Evolutionary conservation across 768 basidiomycete genomes (phyloP).

Genomic region (Amanita subjunquillea): DNA sequence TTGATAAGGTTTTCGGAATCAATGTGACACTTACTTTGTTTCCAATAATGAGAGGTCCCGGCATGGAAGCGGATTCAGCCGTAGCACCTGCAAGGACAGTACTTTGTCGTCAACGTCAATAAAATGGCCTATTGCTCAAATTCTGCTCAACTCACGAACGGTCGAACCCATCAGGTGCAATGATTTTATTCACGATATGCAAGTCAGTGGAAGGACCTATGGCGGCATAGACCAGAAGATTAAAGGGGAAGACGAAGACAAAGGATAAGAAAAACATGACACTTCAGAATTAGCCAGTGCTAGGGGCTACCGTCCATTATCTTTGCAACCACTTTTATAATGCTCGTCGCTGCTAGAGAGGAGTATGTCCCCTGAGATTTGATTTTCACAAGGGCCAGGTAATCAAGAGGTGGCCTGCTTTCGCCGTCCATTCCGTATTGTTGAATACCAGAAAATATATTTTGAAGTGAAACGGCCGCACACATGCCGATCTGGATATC

Average conservation of each 20-base stretch:
- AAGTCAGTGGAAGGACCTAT: slow-evolving; percentile 18
- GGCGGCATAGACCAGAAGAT: background rate
- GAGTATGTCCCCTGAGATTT: background rate
- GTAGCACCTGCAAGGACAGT: slow-evolving; percentile 13
- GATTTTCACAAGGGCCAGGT: background rate
- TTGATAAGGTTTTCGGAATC: background rate
- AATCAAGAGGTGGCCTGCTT: background rate
- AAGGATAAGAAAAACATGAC: background rate
- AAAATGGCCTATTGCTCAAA: background rate
- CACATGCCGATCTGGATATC: too few species aligned
- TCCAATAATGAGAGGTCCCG: slow-evolving; percentile 33
- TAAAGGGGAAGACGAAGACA: background rate
- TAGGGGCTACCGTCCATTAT: background rate
- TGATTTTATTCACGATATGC: slow-evolving; percentile 25
- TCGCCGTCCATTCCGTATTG: too few species aligned
- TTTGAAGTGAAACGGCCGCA: background rate
- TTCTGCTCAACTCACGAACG: slow-evolving; percentile 21
- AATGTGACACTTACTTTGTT: slow-evolving; percentile 8
- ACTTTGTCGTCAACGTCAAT: slow-evolving; percentile 1
- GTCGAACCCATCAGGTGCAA: slow-evolving; percentile 35
- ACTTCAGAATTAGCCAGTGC: background rate
- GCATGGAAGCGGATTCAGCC: slow-evolving; percentile 2
- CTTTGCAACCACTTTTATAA: background rate
- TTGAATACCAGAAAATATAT: background rate
- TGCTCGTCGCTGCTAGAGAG: background rate